A percentile compares a stretch with the other conserved stretches of the same genome.
Conservation (phyloP, 257 asterid genomes). For the Penstemon barbatus region DNA sequence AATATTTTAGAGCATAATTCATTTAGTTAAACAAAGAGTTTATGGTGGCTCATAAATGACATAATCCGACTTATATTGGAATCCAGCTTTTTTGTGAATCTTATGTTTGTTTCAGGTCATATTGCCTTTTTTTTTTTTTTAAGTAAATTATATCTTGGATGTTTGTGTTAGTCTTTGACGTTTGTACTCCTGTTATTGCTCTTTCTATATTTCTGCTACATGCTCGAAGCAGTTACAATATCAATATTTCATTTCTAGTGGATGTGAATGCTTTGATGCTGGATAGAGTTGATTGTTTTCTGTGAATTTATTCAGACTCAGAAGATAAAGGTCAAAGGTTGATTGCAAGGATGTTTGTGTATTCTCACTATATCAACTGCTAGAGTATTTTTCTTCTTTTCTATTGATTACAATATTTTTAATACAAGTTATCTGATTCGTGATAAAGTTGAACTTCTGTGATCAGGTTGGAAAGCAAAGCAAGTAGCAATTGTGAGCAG, state of each 20-base stretch:
- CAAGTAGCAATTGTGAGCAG: too few species aligned
- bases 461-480: too few species aligned
- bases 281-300: background rate
- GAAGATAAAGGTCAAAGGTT: conserved; percentile 14
- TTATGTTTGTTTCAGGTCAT: conserved; percentile 24
- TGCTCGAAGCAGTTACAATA: too few species aligned
- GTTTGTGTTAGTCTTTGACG: too few species aligned
- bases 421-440: too few species aligned
- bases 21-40: conserved; percentile 7
- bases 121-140: conserved; percentile 5
- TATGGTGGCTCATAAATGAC: conserved; percentile 8
- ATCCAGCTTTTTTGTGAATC: conserved; percentile 19
- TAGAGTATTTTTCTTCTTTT: background rate
- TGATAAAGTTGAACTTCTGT: too few species aligned
- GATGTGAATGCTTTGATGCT: too few species aligned
- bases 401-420: background rate
- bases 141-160: too few species aligned
- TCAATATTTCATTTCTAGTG: too few species aligned
- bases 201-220: too few species aligned
- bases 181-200: too few species aligned
- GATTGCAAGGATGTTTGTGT: background rate
- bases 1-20: conserved; percentile 1
- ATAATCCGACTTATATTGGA: conserved; percentile 4
- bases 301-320: conserved; percentile 22
- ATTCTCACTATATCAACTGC: background rate